phyloP scores from a whole-genome alignment of 2,329 filamentous ascomycete species.

The Alternaria ethzedia region DNA sequence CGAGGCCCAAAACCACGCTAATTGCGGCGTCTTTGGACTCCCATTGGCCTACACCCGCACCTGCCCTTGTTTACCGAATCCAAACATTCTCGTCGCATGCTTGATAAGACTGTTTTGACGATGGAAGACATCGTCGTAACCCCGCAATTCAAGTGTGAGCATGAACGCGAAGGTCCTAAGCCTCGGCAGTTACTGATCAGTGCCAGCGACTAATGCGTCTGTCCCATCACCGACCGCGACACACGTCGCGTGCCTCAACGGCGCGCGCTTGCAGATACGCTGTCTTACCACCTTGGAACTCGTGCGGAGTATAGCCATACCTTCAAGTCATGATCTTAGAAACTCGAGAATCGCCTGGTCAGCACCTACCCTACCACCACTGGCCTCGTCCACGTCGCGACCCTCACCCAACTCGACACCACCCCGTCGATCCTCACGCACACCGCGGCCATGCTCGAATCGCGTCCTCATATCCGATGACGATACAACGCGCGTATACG shows the following conservation, averaged over 20 bases:
- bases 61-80: constrained; percentile 36
- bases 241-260: constrained; percentile 48
- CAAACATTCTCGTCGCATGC: constrained; percentile 26
- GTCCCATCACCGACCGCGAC: constrained; percentile 49
- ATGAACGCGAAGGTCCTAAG: background rate
- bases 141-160: constrained; percentile 41
- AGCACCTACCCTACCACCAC: constrained; percentile 16
- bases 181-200: constrained; percentile 10
- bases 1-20: constrained; percentile 5
- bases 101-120: constrained; percentile 4
- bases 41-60: constrained; percentile 26
- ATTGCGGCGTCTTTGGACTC: constrained; percentile 14
- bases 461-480: constrained; percentile 52
- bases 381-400: constrained; percentile 2
- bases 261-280: constrained; percentile 50
- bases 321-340: constrained; percentile 37
- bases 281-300: constrained; percentile 46
- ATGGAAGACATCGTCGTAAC: constrained; percentile 41
- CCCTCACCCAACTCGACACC: constrained; percentile 22
- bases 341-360: constrained; percentile 49
- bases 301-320: constrained; percentile 44
- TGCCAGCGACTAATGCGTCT: constrained; percentile 39
- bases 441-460: constrained; percentile 29
- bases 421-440: constrained; percentile 21
- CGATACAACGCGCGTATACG: constrained; percentile 50